Percentiles rank a stretch among this genome's conserved stretches.
These are phyloP conservation scores for Podosphaera leucotricha DNA, from an alignment of 2,329 filamentous ascomycete genomes.

Conservation along the genomic window DNA sequence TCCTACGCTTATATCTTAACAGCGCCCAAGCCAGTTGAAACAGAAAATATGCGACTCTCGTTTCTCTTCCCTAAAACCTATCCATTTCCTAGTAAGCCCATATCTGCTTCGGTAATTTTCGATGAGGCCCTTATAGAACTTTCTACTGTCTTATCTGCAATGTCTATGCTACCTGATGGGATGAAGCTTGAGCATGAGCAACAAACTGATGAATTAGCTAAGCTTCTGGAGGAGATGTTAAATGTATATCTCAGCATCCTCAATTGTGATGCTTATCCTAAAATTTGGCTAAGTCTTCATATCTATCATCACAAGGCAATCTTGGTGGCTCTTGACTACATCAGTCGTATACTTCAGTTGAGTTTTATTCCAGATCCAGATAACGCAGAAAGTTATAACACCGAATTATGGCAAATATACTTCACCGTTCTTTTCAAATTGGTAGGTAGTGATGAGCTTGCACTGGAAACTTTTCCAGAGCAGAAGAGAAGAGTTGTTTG, in stretches of 20 bases:
- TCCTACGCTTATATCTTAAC: conserved; percentile 62
- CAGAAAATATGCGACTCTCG: conserved; percentile 45
- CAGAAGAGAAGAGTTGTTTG: conserved; percentile 90
- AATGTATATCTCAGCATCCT: conserved; percentile 77
- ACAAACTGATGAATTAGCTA: conserved; percentile 48
- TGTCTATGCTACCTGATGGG: conserved; percentile 49
- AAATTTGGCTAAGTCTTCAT: conserved; percentile 74
- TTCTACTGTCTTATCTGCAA: conserved; percentile 62
- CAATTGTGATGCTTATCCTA: conserved; percentile 69
- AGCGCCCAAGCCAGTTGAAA: conserved; percentile 17
- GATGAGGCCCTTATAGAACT: conserved; percentile 80
- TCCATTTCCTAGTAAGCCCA: conserved; percentile 57
- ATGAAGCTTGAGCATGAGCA: conserved; percentile 58
- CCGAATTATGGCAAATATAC: conserved; percentile 80
- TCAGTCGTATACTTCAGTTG: conserved; percentile 58
- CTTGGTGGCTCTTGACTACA: conserved; percentile 62
- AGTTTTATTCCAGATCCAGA: conserved; percentile 72
- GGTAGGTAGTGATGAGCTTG: conserved; percentile 68
- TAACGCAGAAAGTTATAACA: conserved; percentile 62
- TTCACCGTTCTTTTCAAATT: conserved; percentile 76
- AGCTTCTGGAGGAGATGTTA: conserved; percentile 54
- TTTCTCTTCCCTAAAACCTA: conserved; percentile 77
- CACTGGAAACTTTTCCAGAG: conserved; percentile 86
- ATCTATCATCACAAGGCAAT: conserved; percentile 84
- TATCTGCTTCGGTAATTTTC: conserved; percentile 33